phyloP scores from a whole-genome alignment of 2,329 filamentous ascomycete species.

The Hymenoscyphus salicellus region DNA sequence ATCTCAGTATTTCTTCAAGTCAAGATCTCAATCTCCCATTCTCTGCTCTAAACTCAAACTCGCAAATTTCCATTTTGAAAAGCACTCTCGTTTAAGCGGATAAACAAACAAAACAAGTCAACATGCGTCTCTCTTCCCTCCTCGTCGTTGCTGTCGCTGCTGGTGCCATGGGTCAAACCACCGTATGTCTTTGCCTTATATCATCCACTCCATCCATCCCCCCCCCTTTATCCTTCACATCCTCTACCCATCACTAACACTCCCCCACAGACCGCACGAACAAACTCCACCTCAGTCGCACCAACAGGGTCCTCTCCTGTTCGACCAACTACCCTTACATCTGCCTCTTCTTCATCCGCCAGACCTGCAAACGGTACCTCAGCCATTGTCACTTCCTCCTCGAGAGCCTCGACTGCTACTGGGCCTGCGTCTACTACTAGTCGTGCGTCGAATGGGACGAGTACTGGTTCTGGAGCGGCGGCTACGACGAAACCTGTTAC shows the following conservation, averaged over 20 bases:
- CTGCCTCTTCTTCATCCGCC: background rate
- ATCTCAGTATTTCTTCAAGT: background rate
- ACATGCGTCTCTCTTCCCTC: slow-evolving; percentile 22
- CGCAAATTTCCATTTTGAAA: background rate
- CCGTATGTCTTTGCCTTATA: slow-evolving; percentile 5
- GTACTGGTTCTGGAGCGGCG: background rate
- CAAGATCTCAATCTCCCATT: background rate
- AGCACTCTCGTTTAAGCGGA: background rate
- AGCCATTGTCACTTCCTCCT: background rate
- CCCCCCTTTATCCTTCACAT: too few species aligned
- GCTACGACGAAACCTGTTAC: background rate
- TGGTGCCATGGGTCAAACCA: slow-evolving; percentile 18
- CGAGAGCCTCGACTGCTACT: background rate
- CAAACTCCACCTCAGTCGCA: background rate
- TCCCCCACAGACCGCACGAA: background rate
- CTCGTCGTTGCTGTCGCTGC: slow-evolving; percentile 17
- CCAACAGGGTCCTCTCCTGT: background rate
- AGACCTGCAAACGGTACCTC: background rate
- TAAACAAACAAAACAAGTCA: background rate
- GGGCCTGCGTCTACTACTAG: background rate
- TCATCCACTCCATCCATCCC: background rate
- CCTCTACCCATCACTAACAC: background rate
- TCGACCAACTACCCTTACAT: background rate
- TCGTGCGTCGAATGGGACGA: background rate
- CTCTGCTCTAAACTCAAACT: background rate